phyloP scores from a whole-genome alignment of 1,284 basidiomycete genomes.

The Malassezia yamatoensis region DNA sequence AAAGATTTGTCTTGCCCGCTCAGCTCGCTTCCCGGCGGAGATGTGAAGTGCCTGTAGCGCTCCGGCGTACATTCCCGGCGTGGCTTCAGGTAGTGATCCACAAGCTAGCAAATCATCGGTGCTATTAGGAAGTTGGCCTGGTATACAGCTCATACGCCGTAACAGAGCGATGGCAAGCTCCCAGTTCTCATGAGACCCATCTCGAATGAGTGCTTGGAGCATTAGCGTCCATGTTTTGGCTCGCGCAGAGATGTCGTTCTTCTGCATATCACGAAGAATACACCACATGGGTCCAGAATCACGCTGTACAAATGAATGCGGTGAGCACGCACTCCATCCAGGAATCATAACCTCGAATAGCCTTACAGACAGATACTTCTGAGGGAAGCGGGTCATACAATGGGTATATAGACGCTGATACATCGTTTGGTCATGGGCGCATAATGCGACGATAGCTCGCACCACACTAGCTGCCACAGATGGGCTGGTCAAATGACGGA shows the following conservation, averaged over 20 bases:
- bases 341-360: constrained; percentile 15
- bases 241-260: background rate
- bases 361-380: background rate
- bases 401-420: background rate
- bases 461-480: constrained; percentile 3
- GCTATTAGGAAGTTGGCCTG: background rate
- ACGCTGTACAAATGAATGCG: constrained; percentile 1
- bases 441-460: constrained; percentile 8
- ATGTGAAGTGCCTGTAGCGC: constrained; percentile 12
- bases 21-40: background rate
- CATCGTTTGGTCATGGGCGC: background rate
- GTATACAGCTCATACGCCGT: background rate
- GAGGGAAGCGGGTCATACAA: background rate
- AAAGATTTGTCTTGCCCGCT: constrained; percentile 2
- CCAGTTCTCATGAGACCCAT: constrained; percentile 9
- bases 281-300: background rate
- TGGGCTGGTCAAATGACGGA: constrained; percentile 6
- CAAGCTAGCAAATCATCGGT: background rate
- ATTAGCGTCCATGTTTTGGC: constrained; percentile 13
- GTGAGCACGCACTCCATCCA: constrained; percentile 5
- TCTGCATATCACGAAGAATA: constrained; percentile 11
- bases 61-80: constrained; percentile 5
- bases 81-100: background rate
- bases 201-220: constrained; percentile 15
- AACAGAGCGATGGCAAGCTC: background rate